Evolutionary conservation across 2,329 filamentous ascomycete genomes (phyloP).

Genomic region (Beauveria scarabaeidicola): DNA sequence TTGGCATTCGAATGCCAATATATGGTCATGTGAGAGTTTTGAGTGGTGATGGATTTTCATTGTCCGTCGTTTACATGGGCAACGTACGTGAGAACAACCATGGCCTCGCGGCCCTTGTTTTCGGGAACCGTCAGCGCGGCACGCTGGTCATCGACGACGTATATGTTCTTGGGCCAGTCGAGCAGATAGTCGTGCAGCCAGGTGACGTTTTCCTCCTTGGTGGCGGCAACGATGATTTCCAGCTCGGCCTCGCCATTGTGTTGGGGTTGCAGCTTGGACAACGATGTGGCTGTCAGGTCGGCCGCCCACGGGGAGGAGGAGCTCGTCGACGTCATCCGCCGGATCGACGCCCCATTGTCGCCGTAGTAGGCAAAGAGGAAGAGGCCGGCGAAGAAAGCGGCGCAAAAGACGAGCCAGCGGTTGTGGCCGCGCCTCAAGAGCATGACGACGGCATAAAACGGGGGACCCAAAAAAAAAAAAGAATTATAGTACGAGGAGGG

Average conservation of each 20-base stretch:
- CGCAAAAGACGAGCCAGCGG: conserved; percentile 6
- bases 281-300: background rate
- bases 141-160: conserved; percentile 42
- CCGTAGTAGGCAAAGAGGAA: background rate
- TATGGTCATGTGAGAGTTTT: background rate
- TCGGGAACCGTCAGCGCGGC: conserved; percentile 38
- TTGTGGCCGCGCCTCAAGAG: conserved; percentile 1
- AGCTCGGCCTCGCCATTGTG: conserved; percentile 20
- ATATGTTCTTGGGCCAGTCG: conserved; percentile 44
- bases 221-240: conserved; percentile 26
- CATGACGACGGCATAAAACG: background rate
- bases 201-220: conserved; percentile 24
- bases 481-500: background rate
- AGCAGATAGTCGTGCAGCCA: conserved; percentile 35
- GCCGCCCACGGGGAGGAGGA: background rate
- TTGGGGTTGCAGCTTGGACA: background rate
- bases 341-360: background rate
- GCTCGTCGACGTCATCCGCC: background rate
- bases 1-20: background rate
- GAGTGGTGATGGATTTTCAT: background rate
- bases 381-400: background rate
- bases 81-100: conserved; percentile 41
- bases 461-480: background rate
- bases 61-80: background rate
- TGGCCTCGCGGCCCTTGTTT: conserved; percentile 45